These are phyloP conservation scores for Gaeumannomyces sp. DNA, from an alignment of 2,329 filamentous ascomycete species.

Conservation along the genomic window DNA sequence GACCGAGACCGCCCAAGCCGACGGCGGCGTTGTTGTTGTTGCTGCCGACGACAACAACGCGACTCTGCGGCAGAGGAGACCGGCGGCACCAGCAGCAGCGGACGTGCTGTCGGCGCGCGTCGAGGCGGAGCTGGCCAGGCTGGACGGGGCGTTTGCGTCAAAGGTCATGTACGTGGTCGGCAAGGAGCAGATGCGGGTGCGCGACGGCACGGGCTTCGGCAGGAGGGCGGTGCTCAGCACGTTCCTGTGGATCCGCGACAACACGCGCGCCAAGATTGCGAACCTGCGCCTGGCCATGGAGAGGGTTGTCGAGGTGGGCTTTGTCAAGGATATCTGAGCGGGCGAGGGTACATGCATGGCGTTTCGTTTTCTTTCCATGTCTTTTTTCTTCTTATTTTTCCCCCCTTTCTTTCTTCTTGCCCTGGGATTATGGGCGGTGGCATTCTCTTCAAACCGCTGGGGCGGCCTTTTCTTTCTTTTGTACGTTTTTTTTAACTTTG, in stretches of 20 bases:
- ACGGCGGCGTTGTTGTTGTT: background rate
- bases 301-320: conserved; percentile 59
- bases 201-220: conserved; percentile 31
- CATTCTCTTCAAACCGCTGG: background rate
- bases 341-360: background rate
- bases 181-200: conserved; percentile 53
- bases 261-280: conserved; percentile 57
- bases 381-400: background rate
- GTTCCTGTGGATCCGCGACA: conserved; percentile 59
- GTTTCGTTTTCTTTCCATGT: background rate
- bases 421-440: background rate
- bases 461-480: too few species aligned
- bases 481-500: background rate
- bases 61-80: background rate
- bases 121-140: conserved; percentile 33
- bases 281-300: conserved; percentile 53
- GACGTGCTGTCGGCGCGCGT: conserved; percentile 20
- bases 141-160: conserved; percentile 37
- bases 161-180: conserved; percentile 52
- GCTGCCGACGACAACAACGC: background rate
- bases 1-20: background rate
- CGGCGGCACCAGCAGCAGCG: background rate
- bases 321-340: conserved; percentile 55
- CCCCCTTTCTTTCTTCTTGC: background rate
- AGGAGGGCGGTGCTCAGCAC: conserved; percentile 40